Evolutionary conservation across 75 land plant species (phyloP).

Genomic region (Cupressus sempervirens): DNA sequence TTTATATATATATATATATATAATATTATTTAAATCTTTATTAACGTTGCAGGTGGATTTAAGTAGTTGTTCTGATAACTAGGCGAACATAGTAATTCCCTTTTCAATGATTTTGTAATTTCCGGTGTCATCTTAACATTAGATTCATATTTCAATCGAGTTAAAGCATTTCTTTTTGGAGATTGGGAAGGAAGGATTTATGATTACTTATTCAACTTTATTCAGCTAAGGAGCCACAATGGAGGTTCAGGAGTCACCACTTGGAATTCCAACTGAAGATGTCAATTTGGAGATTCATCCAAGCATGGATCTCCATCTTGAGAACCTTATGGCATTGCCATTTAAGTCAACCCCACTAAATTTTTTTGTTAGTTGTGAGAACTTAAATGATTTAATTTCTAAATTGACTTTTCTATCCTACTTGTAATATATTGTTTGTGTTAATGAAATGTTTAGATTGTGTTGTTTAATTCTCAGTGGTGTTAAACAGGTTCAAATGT

Average conservation of each 20-base stretch:
- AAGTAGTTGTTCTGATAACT: not conserved
- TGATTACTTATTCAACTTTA: too few species aligned
- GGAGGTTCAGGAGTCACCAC: too few species aligned
- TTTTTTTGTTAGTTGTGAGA: not conserved
- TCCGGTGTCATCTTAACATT: not conserved
- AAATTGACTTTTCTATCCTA: not conserved
- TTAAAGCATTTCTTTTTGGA: not conserved
- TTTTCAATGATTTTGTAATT: not conserved
- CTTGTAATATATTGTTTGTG: not conserved
- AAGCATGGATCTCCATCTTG: too few species aligned
- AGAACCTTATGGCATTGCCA: too few species aligned
- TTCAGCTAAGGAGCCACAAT: too few species aligned
- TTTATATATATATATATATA: not conserved
- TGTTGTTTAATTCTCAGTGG: not conserved
- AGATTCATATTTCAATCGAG: not conserved
- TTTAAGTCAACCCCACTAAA: not conserved
- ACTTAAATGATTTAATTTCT: not conserved
- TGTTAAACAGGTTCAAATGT: not conserved
- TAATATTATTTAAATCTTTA: not conserved
- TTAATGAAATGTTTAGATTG: not conserved
- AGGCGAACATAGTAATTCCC: not conserved
- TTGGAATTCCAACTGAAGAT: too few species aligned
- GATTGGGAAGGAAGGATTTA: too few species aligned
- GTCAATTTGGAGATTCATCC: too few species aligned
- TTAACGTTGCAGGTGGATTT: not conserved